A percentile compares a stretch with the other conserved stretches of the same genome.
phyloP scores from a whole-genome alignment of 2,329 filamentous ascomycete genomes.

The Talaromyces sp. region DNA sequence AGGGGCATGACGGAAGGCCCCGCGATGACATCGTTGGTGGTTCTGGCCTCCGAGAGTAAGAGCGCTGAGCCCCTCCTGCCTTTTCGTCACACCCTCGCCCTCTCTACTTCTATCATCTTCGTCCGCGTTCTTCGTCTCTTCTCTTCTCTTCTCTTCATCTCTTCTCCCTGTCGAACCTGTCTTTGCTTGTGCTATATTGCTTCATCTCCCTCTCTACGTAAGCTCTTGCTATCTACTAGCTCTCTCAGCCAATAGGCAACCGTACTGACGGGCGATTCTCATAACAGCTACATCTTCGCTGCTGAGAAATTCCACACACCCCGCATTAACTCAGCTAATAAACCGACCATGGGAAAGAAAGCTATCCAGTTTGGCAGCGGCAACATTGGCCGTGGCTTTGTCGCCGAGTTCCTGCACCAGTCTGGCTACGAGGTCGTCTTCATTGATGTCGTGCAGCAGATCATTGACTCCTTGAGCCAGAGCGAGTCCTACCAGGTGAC shows the following conservation, averaged over 20 bases:
- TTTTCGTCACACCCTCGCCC: constrained; percentile 7
- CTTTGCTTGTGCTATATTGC: background rate
- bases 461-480: constrained; percentile 75
- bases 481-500: constrained; percentile 82
- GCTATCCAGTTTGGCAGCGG: constrained; percentile 83
- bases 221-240: background rate
- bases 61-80: background rate
- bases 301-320: background rate
- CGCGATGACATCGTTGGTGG: constrained; percentile 13
- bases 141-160: constrained; percentile 7
- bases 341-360: constrained; percentile 39
- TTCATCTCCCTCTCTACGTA: background rate
- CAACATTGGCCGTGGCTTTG: constrained; percentile 83
- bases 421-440: constrained; percentile 96
- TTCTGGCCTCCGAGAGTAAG: background rate
- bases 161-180: background rate
- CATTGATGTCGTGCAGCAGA: constrained; percentile 80
- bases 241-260: background rate
- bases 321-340: background rate
- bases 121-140: constrained; percentile 11
- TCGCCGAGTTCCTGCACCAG: constrained; percentile 88
- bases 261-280: background rate
- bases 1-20: constrained; percentile 7
- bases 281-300: background rate
- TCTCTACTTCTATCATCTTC: constrained; percentile 15